Evolutionary conservation across 495 filamentous ascomycete genomes (phyloP), one percentile per base, ranked within the genome.

Genomic region (Acidomyces sp.): DNA sequence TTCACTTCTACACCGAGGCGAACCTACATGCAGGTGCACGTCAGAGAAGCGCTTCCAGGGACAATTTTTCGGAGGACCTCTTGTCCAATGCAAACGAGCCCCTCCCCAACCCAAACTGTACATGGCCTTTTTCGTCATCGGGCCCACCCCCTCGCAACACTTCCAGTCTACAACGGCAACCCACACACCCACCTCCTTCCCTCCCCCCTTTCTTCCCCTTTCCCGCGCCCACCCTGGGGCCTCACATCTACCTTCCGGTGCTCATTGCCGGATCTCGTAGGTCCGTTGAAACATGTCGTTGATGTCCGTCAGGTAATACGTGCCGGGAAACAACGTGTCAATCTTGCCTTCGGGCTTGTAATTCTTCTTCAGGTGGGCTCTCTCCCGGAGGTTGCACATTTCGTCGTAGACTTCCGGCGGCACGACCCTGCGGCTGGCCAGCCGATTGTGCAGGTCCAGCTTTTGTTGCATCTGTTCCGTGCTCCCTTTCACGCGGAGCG

Each of bases 231-330:
- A 28, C 26, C 26, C 26, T 28, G 26, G 26, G 13, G 26, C 26
- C 26, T 28, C 26, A 28, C 26, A 28, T 28, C 7, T 28, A 28
- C n/a, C n/a, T n/a, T n/a, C n/a, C n/a, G n/a, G n/a, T 28, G 26
- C 26, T 13, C 20, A 97, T 61, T 75, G 79, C 75, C 95, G 90
- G 66, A 93, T 62, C 44, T 70, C 69, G 66, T 97, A 96, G 48
- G 69, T 71, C 51, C 90, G 74, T 62, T 85, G 77, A 82, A 88
- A 97, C 85, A 94, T 93, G 53, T 85, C 85, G 51, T 97, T 88
- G 25, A 97, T 68, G 50, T 77, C 74, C 48, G 77, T 78, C 37
- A 96, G 72, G 66, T 94, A 97, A 69, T 96, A 97, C 11, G 81
- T 80, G 32, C 80, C 82, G 41, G 73, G 66, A 48, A 66, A 58